Evolutionary conservation across 805 yeast genomes (phyloP).

Genomic region (Suhomyces sp.): DNA sequence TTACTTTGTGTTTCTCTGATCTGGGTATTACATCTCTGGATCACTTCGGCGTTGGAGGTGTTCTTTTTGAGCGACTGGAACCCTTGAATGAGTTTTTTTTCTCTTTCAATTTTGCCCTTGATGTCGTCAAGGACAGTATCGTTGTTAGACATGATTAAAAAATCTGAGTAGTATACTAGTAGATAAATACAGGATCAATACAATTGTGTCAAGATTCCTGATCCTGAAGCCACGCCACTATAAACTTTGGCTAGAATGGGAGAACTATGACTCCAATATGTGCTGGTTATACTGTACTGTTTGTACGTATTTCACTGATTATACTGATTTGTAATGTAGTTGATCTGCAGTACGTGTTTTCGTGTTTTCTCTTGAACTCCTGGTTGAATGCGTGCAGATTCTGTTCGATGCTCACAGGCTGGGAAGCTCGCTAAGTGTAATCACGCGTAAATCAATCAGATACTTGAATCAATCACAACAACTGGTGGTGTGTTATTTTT

Average conservation of each 20-base stretch:
- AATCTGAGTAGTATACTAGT: no score
- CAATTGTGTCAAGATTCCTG: neutral
- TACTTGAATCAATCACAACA: no score
- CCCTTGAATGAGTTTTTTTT: conserved; percentile 82
- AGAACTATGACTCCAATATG: neutral
- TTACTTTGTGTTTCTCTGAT: conserved; percentile 90
- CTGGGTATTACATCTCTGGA: conserved; percentile 85
- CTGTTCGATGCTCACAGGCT: no score
- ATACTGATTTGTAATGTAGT: no score
- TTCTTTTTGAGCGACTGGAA: conserved; percentile 76
- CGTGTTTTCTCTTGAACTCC: no score
- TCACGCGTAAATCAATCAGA: no score
- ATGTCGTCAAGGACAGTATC: conserved; percentile 58
- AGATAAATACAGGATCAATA: neutral
- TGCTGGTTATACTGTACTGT: no score
- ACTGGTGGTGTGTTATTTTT: neutral
- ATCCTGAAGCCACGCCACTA: neutral
- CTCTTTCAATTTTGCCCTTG: conserved; percentile 81
- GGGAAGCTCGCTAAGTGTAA: no score
- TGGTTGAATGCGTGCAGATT: no score
- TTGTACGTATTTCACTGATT: no score
- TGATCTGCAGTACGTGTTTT: no score
- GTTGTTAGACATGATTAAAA: conserved; percentile 9
- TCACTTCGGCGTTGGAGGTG: conserved; percentile 77
- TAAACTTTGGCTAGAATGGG: neutral